Evolutionary conservation across 208 protist species (phyloP).

Genomic region (Crithidia expoeki): DNA sequence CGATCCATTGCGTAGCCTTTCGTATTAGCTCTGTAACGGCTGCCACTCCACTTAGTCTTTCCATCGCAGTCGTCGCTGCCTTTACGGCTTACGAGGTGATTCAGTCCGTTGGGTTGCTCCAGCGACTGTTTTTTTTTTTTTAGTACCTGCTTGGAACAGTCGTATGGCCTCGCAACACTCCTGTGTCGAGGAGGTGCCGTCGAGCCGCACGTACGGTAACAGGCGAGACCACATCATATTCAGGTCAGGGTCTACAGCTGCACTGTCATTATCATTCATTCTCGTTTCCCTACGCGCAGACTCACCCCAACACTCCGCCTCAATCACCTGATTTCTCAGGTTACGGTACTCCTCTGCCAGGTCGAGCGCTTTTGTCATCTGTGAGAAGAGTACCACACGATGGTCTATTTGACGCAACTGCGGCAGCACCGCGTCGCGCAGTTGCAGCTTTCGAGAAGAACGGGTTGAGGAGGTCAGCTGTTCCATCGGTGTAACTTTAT

Average conservation of each 20-base stretch:
- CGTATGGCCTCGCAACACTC: constrained; percentile 64
- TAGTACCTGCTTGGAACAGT: constrained; percentile 56
- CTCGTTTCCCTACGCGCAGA: background rate
- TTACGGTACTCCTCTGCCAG: constrained; percentile 93
- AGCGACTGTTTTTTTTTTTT: background rate
- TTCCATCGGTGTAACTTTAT: background rate
- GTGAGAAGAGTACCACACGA: constrained; percentile 96
- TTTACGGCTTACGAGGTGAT: too few species aligned
- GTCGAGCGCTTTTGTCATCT: constrained; percentile 95
- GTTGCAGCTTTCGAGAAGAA: constrained; percentile 84
- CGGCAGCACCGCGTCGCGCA: constrained; percentile 92
- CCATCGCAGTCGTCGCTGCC: background rate
- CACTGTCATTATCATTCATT: background rate
- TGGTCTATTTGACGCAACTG: constrained; percentile 84
- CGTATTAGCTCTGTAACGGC: too few species aligned
- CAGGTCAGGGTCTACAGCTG: background rate
- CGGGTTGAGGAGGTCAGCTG: constrained; percentile 39
- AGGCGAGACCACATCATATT: background rate
- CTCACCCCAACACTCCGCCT: background rate
- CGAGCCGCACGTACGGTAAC: constrained; percentile 86
- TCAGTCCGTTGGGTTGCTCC: background rate
- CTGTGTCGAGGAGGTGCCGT: constrained; percentile 77
- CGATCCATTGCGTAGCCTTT: too few species aligned
- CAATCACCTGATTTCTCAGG: constrained; percentile 14
- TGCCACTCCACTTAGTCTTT: too few species aligned